Percentiles rank a stretch among this genome's conserved stretches.
Conservation (phyloP, 1,284 basidiomycete genomes). For the Ustilago xerochloae region DNA sequence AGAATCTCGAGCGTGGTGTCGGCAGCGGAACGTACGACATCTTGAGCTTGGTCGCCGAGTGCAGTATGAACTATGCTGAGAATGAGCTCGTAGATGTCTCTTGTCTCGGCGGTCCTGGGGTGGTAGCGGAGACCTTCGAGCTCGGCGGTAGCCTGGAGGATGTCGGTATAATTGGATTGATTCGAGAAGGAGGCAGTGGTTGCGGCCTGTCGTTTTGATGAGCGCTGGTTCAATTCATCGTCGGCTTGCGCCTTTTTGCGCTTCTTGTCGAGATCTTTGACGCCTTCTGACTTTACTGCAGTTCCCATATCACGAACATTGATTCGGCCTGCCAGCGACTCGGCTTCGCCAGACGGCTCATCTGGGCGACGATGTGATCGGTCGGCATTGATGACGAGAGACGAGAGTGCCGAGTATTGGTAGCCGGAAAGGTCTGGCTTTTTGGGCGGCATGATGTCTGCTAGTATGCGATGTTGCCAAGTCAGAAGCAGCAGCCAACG, state of each 20-base stretch:
- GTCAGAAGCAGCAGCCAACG: not conserved
- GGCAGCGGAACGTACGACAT: slow-evolving; percentile 92
- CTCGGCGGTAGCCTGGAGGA: slow-evolving; percentile 75
- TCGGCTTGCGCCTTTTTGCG: slow-evolving; percentile 71
- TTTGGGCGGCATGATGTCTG: slow-evolving; percentile 61
- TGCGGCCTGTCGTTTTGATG: slow-evolving; percentile 63
- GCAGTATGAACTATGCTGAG: slow-evolving; percentile 76
- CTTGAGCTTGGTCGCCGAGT: slow-evolving; percentile 94
- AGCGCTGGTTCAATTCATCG: slow-evolving; percentile 45
- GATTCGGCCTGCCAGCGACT: slow-evolving; percentile 90
- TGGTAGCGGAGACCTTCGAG: slow-evolving; percentile 92
- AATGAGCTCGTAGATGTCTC: slow-evolving; percentile 93
- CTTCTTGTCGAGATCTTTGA: slow-evolving; percentile 95
- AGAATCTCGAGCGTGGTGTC: slow-evolving; percentile 89
- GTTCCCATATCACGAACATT: slow-evolving; percentile 93
- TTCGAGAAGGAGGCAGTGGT: slow-evolving; percentile 72
- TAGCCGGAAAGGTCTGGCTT: slow-evolving; percentile 66
- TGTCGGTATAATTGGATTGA: slow-evolving; percentile 72
- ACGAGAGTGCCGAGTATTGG: slow-evolving; percentile 67
- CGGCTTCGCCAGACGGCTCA: slow-evolving; percentile 95
- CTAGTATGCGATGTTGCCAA: not conserved
- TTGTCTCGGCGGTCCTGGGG: slow-evolving; percentile 90
- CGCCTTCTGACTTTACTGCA: slow-evolving; percentile 81
- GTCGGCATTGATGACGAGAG: slow-evolving; percentile 64
- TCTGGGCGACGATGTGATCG: slow-evolving; percentile 56